Base-by-base conservation (phyloP, 169 alveolate genomes). In the Plasmodium inui region DNA sequence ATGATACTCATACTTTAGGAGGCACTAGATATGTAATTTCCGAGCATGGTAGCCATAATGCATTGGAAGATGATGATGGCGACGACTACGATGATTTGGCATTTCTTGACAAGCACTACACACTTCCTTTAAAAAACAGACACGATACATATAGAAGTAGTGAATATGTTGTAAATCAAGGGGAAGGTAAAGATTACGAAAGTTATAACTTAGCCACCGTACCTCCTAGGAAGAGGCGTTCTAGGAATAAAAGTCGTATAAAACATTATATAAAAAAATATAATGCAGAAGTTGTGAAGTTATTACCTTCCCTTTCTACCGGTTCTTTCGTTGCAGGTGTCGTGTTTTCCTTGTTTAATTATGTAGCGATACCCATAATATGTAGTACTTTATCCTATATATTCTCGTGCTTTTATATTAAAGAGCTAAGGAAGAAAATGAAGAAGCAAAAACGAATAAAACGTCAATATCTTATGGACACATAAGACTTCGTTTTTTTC, bases 391-490 rank as follows among this genome's bases (percentile, higher is more conserved):
- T 79, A 79, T 79, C 84, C 9, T 79, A 44, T 79, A 30, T 79
- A 79, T 30, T 79, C 46, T 44, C 84, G 34, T 79, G 73, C 4
- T 79, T 44, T 32, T 79, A 79, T 79, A 79, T 79, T 44, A 79
- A 79, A 79, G 44, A 34, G 17, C 8, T 79, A 3, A 79, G 44
- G 22, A 50, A 19, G 2, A 79, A 30, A 26, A 79, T 22, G 84
- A 79, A 4, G 14, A 7, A 30, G 44, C 28, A 79, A 8, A 79
- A 79, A 79, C 50, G n/a, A 79, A 6, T 79, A 9, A 79, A 9
- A 19, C 37, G 70, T 79, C 19, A 28, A 28, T 67, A 67, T 28
- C 39, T 9, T 67, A 26, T 26, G 30, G 9, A 26, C 0, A 2
- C 3, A 9, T 67, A 67, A 26, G 9, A 10, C 37, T 4, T 26